These are phyloP conservation scores for Fraxinus floribunda DNA, from an alignment of 305 asterid species.

Conservation along the genomic window DNA sequence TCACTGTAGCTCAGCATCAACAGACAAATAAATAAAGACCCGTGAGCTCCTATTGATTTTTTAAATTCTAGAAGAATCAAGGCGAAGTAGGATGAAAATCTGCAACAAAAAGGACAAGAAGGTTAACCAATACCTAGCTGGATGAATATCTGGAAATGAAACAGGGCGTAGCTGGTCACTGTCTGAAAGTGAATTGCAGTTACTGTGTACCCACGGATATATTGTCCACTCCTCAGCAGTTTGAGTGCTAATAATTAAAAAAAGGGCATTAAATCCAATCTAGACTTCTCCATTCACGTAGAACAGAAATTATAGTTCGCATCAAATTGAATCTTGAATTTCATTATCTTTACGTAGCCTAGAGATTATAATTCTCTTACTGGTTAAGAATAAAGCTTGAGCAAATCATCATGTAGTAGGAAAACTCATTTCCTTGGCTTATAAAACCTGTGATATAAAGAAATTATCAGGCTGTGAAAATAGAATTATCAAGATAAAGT, in stretches of 20 bases:
- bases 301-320: neutral
- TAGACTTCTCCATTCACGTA: neutral
- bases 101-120: neutral
- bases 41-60: neutral
- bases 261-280: conserved; percentile 26
- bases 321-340: neutral
- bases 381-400: conserved; percentile 90
- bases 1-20: conserved; percentile 3
- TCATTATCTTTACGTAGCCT: conserved; percentile 17
- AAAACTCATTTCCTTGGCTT: conserved; percentile 96
- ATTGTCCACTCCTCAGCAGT: conserved; percentile 83
- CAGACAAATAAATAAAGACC: neutral
- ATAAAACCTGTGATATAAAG: conserved; percentile 60
- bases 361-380: conserved; percentile 44
- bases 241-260: conserved; percentile 48
- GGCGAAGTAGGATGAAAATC: neutral
- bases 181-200: conserved; percentile 84
- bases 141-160: conserved; percentile 87
- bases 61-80: neutral
- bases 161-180: conserved; percentile 88
- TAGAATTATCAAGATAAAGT: conserved; percentile 14
- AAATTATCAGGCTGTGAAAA: conserved; percentile 19
- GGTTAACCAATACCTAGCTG: conserved; percentile 67
- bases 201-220: conserved; percentile 97
- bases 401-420: conserved; percentile 99